Base-by-base conservation (phyloP, 2,329 filamentous ascomycete species). In the Parascedosporium putredinis region DNA sequence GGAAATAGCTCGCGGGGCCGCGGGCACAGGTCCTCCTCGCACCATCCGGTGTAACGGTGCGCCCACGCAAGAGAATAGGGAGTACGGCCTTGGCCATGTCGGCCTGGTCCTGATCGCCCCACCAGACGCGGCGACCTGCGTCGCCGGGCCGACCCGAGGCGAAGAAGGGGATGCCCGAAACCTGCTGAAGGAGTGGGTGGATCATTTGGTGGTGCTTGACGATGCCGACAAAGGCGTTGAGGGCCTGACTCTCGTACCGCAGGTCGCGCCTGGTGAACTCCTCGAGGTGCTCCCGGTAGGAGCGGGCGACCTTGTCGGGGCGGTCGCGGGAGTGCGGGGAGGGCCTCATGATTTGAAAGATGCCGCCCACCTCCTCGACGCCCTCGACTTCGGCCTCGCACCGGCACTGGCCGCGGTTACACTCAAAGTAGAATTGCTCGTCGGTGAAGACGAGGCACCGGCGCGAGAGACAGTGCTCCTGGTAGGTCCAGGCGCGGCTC, bases 391-490 rank as follows among this genome's bases (percentile, higher is more conserved):
- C 44, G 16, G 44, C 16, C 27, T 46, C 44, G 16, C 44, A 46
- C 3, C 44, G 8, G 44, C 44, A 46, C 23, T 33, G 12, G 27
- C 25, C 18, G 12, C 18, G 18, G 44, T 46, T 27, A 16, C 58
- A 60, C 27, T 60, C 52, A 23, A 57, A 59, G 7, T 56, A 59
- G n/a, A 53, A 46, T 16, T 60, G 55, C 7, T 49, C 47, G 2
- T 59, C 47, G 1, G 58, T 58, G 46, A 61, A 60, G 8, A 55
- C 51, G 5, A 55, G 50, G 7, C 51, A 51, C n/a, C 54, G 49
- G 14, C 45, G 45, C 7, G 53, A 54, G 14, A 55, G 45, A 22
- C 50, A 36, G 12, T 49, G 49, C 47, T 55, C 54, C 27, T 55
- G 54, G 45, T 51, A 55, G 1, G 54, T 55, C 53, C 54, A 55